Evolutionary conservation across 2,329 filamentous ascomycete species (phyloP).

Genomic region (Calonectria montana): DNA sequence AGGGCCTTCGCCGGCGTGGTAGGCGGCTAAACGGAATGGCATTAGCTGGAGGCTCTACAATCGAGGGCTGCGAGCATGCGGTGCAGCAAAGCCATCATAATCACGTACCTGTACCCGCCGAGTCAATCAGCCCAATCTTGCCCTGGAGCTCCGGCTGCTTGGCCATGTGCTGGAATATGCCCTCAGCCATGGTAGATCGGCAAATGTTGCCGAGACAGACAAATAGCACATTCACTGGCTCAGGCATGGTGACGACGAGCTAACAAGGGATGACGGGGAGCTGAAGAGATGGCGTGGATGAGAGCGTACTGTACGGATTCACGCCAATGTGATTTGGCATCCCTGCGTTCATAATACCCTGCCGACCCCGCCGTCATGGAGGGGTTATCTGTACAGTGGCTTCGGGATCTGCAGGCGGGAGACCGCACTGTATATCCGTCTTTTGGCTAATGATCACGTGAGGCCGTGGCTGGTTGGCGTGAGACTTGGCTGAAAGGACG

Average conservation of each 20-base stretch:
- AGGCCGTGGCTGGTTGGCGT: constrained; percentile 33
- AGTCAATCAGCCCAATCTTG: constrained; percentile 79
- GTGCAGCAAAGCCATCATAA: constrained; percentile 14
- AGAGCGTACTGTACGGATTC: constrained; percentile 35
- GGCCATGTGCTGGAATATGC: constrained; percentile 82
- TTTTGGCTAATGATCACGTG: constrained; percentile 24
- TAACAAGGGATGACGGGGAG: constrained; percentile 11
- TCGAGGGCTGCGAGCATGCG: not conserved
- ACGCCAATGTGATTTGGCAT: constrained; percentile 40
- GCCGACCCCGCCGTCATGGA: constrained; percentile 42
- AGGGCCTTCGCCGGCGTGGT: constrained; percentile 81
- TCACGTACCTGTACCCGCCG: constrained; percentile 79
- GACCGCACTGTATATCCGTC: constrained; percentile 24
- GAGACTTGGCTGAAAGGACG: constrained; percentile 27
- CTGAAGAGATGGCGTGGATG: constrained; percentile 24
- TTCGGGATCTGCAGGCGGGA: not conserved
- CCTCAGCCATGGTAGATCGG: constrained; percentile 94
- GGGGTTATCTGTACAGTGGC: constrained; percentile 26
- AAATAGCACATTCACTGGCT: constrained; percentile 81
- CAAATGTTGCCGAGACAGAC: constrained; percentile 99
- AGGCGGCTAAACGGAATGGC: constrained; percentile 68
- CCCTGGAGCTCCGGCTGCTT: constrained; percentile 69
- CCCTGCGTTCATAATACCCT: constrained; percentile 38
- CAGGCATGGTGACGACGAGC: constrained; percentile 46
- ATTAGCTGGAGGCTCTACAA: constrained; percentile 21